Conservation (phyloP, 805 yeast species). For the Tetrapisispora phaffii region DNA sequence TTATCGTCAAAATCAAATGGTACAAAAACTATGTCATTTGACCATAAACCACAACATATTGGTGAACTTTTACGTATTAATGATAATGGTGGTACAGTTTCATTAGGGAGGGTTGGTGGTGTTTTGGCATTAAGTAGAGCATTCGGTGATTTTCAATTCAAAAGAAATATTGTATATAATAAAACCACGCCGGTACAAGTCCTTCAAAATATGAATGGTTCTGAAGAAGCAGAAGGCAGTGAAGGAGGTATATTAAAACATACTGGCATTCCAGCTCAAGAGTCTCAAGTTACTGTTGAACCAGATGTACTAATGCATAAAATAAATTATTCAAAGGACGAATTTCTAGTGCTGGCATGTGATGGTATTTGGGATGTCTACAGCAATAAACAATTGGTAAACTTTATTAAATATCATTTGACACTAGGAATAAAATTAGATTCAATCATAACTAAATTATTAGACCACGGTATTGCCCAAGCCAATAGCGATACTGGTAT, state of each 20-base stretch:
- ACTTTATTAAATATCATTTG: constrained; percentile 47
- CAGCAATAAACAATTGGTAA: constrained; percentile 45
- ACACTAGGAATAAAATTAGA: constrained; percentile 48
- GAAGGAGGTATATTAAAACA: constrained; percentile 10
- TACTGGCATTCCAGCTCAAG: constrained; percentile 41
- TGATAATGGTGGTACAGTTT: constrained; percentile 92
- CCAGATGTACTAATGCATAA: constrained; percentile 62
- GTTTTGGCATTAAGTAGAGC: constrained; percentile 89
- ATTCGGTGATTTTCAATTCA: constrained; percentile 63
- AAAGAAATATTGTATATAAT: constrained; percentile 23
- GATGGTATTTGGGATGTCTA: constrained; percentile 79
- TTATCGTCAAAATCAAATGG: constrained; percentile 41
- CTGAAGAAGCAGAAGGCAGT: too few relatives aligned
- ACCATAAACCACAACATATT: constrained; percentile 91
- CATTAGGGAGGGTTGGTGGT: constrained; percentile 89
- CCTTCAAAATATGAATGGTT: background rate
- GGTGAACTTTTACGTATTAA: constrained; percentile 87
- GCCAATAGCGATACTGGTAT: constrained; percentile 68
- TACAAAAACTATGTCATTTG: constrained; percentile 54
- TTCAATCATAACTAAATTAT: constrained; percentile 46
- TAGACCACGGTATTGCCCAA: constrained; percentile 59
- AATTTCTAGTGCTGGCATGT: constrained; percentile 65
- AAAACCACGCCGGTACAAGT: background rate
- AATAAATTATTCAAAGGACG: constrained; percentile 38
- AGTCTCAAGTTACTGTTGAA: constrained; percentile 69